phyloP scores from a whole-genome alignment of 2,329 filamentous ascomycete species.

The Cordyceps fumosorosea region DNA sequence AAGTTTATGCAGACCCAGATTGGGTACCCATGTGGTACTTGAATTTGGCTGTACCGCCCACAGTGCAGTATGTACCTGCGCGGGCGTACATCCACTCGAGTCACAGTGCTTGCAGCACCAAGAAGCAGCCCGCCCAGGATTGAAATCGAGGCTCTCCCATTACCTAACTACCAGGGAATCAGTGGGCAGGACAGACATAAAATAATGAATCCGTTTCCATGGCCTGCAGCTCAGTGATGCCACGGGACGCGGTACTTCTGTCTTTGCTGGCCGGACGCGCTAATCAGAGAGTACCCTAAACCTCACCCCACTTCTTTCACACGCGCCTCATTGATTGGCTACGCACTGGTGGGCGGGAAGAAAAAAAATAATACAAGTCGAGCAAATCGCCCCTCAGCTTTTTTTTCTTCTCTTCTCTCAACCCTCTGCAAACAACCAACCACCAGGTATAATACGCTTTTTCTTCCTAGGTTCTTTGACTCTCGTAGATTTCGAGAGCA shows the following conservation, averaged over 20 bases:
- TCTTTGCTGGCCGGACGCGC: conserved; percentile 1
- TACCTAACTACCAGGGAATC: not conserved
- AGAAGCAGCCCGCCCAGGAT: not conserved
- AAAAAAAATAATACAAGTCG: conserved; percentile 30
- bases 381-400: conserved; percentile 34
- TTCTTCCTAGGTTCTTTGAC: conserved; percentile 36
- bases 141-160: not conserved
- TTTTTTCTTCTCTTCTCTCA: conserved; percentile 23
- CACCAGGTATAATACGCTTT: conserved; percentile 24
- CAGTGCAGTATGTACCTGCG: not conserved
- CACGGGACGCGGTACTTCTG: not conserved
- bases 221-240: not conserved
- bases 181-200: not conserved
- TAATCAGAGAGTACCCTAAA: conserved; percentile 22
- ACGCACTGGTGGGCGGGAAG: conserved; percentile 20
- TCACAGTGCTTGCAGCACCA: conserved; percentile 4
- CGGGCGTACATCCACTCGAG: not conserved
- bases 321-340: conserved; percentile 12
- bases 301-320: conserved; percentile 11
- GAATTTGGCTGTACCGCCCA: not conserved
- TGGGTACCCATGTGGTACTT: not conserved
- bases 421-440: conserved; percentile 25
- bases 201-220: not conserved
- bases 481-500: conserved; percentile 40
- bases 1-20: not conserved